Percentiles rank a stretch among this genome's conserved stretches.
These are phyloP conservation scores for Aegilops umbellulata DNA, from an alignment of 176 grass and related monocot genomes.

Conservation along the genomic window DNA sequence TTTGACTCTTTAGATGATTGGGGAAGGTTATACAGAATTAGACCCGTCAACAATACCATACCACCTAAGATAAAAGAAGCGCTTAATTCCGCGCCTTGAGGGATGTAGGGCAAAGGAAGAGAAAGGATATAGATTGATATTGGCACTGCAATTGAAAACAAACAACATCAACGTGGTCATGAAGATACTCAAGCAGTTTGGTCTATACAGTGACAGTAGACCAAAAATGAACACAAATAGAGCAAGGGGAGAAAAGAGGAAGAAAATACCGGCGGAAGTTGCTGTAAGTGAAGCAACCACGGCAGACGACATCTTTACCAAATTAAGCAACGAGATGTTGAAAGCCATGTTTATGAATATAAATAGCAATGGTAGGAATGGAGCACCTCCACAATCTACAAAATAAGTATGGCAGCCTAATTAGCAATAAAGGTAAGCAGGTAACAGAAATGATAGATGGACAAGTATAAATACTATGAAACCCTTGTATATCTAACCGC, in stretches of 20 bases:
- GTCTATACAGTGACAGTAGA: background rate
- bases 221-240: background rate
- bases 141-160: slow-evolving; percentile 56
- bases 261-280: slow-evolving; percentile 65
- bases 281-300: slow-evolving; percentile 80
- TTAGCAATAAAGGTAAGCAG: background rate
- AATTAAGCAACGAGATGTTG: slow-evolving; percentile 89
- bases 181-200: background rate
- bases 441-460: too few species aligned
- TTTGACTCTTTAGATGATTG: slow-evolving; percentile 43
- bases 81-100: slow-evolving; percentile 53
- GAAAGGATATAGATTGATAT: slow-evolving; percentile 84
- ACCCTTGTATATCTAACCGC: too few species aligned
- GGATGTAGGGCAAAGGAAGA: slow-evolving; percentile 81
- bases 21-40: slow-evolving; percentile 78
- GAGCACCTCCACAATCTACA: slow-evolving; percentile 83
- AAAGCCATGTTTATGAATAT: slow-evolving; percentile 86
- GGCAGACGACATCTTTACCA: slow-evolving; percentile 95
- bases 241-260: background rate
- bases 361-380: slow-evolving; percentile 77
- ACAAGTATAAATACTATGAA: too few species aligned
- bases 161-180: slow-evolving; percentile 9
- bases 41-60: slow-evolving; percentile 50
- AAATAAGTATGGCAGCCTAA: slow-evolving; percentile 12
- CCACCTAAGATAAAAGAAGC: slow-evolving; percentile 55